Conservation (phyloP, 2,329 filamentous ascomycete species). For the Rasamsonia emersonii region DNA sequence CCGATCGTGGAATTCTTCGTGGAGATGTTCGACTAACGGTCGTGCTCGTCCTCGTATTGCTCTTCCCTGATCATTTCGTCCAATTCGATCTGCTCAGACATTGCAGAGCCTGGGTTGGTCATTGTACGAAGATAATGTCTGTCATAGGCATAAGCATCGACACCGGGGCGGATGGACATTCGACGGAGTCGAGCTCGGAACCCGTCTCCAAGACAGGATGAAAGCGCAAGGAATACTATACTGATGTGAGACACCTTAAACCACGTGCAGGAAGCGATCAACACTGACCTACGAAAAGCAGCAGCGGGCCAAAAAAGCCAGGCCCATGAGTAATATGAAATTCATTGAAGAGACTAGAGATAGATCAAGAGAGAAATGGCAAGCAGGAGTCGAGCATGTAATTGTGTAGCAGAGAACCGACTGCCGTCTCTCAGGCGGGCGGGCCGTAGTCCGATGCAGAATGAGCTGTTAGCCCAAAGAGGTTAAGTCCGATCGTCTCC, state of each 20-base stretch:
- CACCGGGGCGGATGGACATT: conserved; percentile 35
- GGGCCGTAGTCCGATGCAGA: neutral
- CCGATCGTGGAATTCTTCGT: too few species aligned
- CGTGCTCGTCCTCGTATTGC: conserved; percentile 21
- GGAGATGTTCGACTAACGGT: neutral
- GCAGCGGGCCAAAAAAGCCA: conserved; percentile 31
- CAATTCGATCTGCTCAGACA: conserved; percentile 56
- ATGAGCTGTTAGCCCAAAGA: neutral
- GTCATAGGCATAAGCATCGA: conserved; percentile 48
- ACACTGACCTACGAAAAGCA: conserved; percentile 27
- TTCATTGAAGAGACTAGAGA: conserved; percentile 17
- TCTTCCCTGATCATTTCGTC: conserved; percentile 48
- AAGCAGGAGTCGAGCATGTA: neutral
- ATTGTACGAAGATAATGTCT: conserved; percentile 49
- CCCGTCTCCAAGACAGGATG: conserved; percentile 47
- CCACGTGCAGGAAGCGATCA: conserved; percentile 2
- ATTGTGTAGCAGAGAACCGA: too few species aligned
- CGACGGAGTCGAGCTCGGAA: conserved; percentile 42
- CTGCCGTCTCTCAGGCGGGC: too few species aligned
- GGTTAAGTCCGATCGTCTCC: neutral
- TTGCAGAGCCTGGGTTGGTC: conserved; percentile 44
- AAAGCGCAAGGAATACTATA: conserved; percentile 44
- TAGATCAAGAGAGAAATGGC: neutral
- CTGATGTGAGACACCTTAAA: conserved; percentile 15
- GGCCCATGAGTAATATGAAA: conserved; percentile 24